Evolutionary conservation across 768 basidiomycete species (phyloP).

Genomic region (Hypsizygus marmoreus): DNA sequence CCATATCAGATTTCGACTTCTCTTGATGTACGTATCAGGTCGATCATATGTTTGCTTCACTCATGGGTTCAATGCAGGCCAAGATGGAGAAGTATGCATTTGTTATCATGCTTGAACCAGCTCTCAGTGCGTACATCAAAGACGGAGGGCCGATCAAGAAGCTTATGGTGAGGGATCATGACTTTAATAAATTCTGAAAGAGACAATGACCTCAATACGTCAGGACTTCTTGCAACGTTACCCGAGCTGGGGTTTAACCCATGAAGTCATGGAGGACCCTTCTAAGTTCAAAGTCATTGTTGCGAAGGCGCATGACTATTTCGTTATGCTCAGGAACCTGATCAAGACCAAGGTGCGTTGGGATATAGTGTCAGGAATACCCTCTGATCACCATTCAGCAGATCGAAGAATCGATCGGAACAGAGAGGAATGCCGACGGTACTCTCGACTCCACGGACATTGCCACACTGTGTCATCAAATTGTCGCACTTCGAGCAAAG

Average conservation of each 20-base stretch:
- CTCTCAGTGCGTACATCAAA: not conserved
- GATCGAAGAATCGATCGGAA: no score
- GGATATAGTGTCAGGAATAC: no score
- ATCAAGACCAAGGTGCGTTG: not conserved
- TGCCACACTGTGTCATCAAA: not conserved
- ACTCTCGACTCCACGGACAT: not conserved
- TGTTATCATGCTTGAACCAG: not conserved
- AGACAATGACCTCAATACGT: not conserved
- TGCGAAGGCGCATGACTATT: not conserved
- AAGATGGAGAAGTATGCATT: constrained; percentile 2
- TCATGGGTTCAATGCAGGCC: no score
- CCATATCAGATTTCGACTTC: not conserved
- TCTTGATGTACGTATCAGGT: no score
- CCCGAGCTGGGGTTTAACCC: not conserved
- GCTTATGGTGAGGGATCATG: not conserved
- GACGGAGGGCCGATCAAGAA: no score
- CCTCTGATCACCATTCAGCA: no score
- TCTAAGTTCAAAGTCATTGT: not conserved
- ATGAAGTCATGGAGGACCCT: not conserved
- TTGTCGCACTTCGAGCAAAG: not conserved
- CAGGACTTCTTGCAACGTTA: not conserved
- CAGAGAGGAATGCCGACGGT: no score
- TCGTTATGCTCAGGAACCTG: not conserved
- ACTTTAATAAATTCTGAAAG: not conserved
- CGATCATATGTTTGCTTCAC: not conserved